phyloP scores from a whole-genome alignment of 2,329 filamentous ascomycete genomes.

The Colletotrichum abscissum region DNA sequence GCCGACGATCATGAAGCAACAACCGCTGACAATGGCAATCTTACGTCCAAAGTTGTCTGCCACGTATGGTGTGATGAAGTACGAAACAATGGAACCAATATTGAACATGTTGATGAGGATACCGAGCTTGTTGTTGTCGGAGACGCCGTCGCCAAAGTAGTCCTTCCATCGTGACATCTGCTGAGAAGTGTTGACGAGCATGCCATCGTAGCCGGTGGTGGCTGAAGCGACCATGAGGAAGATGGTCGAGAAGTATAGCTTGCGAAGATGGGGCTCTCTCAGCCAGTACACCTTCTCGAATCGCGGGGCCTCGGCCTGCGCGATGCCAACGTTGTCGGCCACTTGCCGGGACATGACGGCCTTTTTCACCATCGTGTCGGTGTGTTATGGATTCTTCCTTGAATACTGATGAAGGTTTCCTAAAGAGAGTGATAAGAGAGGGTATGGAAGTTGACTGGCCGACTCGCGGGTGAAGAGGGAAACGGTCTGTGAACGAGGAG shows the following conservation, averaged over 20 bases:
- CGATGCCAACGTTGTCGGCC: constrained; percentile 48
- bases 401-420: constrained; percentile 3
- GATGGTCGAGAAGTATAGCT: constrained; percentile 63
- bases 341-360: constrained; percentile 33
- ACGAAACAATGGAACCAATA: constrained; percentile 60
- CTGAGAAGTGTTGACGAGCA: constrained; percentile 70
- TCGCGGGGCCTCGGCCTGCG: constrained; percentile 57
- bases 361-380: constrained; percentile 34
- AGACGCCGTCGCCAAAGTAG: constrained; percentile 58
- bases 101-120: constrained; percentile 65
- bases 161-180: constrained; percentile 64
- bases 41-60: constrained; percentile 57
- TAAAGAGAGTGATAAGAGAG: constrained; percentile 9
- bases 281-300: constrained; percentile 69
- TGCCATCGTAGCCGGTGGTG: constrained; percentile 72
- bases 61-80: constrained; percentile 58
- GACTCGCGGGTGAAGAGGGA: constrained; percentile 28
- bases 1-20: constrained; percentile 58
- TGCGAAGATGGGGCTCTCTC: constrained; percentile 65
- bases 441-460: constrained; percentile 24
- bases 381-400: not conserved
- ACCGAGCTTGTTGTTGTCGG: constrained; percentile 55
- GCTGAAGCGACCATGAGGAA: constrained; percentile 70
- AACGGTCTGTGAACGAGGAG: not conserved
- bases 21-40: constrained; percentile 55